Evolutionary conservation across 2,329 filamentous ascomycete species (phyloP), one percentile per base, ranked within the genome.

Genomic region (Polychaeton citri): DNA sequence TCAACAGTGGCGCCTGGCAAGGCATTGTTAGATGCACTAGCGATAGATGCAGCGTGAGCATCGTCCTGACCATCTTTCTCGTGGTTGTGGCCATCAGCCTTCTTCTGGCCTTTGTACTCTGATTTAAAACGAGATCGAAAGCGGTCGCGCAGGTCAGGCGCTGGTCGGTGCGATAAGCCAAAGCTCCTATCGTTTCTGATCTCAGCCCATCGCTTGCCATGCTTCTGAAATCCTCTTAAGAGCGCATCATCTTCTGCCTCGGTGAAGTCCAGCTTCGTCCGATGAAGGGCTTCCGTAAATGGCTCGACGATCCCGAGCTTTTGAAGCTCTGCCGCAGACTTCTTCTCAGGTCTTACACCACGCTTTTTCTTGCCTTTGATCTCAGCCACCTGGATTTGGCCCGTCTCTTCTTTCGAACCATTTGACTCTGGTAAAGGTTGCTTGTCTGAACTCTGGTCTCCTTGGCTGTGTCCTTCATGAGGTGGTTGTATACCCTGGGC

Each of bases 121-220:
- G 24, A 4, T 28, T 28, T 28, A 16, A 15, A 32, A 12, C 66
- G 65, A 6, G 71, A 74, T 12, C 74, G 63, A 43, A 79, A 74
- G 3, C 74, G 68, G 50, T 79, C 75, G 20, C 75, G 63, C 10
- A 79, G 49, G 46, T 79, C 74, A 2, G 72, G 75, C 12, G 70
- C 61, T 31, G 66, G 65, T 30, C 74, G 64, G 43, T 66, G 60
- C 7, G 53, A 49, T 31, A 78, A 62, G 9, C 65, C 62, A 3
- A 77, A 53, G 5, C 64, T 59, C 10, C 57, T 55, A 40, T 78
- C 73, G 38, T 71, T 64, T 40, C 66, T 63, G 35, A 79, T 79
- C 5, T 62, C 52, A 8, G 70, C 72, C 75, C 75, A 79, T 30
- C 68, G 62, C 34, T 72, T 68, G 3, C 72, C 72, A 43, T 78